Evolutionary conservation across 164 flowering plant genomes (phyloP), one percentile per base, ranked within the genome.

Genomic region (Stephania japonica): DNA sequence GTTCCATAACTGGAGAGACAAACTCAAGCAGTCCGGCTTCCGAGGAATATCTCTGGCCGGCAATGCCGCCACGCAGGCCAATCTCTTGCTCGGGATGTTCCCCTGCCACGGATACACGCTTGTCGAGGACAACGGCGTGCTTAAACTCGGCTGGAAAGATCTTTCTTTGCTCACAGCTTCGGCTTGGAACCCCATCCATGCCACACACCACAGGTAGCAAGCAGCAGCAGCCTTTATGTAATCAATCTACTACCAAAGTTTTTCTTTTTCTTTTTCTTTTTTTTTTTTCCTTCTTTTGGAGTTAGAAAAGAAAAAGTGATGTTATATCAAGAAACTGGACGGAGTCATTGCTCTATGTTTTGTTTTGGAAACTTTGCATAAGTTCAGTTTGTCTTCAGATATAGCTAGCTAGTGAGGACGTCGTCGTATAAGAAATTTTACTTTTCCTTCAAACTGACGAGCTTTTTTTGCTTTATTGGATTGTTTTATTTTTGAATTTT

Each of bases 91-190:
- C 1, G 97, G 98, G 2, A 96, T 93, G 98, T 93, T 96, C 78
- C 97, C 97, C 18, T 89, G 87, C 19, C 90, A 96, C 65, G 99
- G 98, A 0, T 93, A 96, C 78, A 92, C 98, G 0, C 76, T 93
- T 74, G 90, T 96, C 1, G 99, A 96, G 81, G 99, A 96, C 77
- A 92, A 87, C 56, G 99, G 97, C 1, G 79, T 92, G 13, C 89
- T 96, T 62, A 96, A 91, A 81, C 94, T 96, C 18, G 98, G 99
- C 1, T 96, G 99, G 99, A 96, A 91, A 75, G 99, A 96, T 67
- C 95, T 93, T 49, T 91, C 87, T 73, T 77, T 96, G 85, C 97
- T 96, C 53, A 93, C 98, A 18, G 98, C 98, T 13, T 96, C 99
- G 18, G 99, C 98, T 5, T 96, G 99, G 99, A 78, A 87, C 66